Evolutionary conservation across 306 rosid genomes (phyloP), one percentile per base, ranked within the genome.

Genomic region (Pachyrhizus erosus): DNA sequence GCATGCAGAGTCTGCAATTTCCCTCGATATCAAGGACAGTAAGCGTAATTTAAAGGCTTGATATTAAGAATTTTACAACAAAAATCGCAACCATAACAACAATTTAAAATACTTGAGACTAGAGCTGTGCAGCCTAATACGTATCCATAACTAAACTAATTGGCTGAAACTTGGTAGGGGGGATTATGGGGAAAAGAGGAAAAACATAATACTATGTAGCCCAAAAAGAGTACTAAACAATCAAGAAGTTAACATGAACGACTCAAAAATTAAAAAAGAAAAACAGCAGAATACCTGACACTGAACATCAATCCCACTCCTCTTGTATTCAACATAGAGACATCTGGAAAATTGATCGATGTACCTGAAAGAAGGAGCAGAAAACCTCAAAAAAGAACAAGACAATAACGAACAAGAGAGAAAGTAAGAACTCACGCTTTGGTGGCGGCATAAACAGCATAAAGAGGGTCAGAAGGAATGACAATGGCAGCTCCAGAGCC

Each of bases 401-500:
- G 68, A 14, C 3, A 27, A 14, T 0, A 24, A 58, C 3, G 3
- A 52, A 52, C 26, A 27, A 61, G 10, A 45, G 37, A 7, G 82
- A 77, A 15, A 55, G 2, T 17, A 55, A 57, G 0, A 21, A 80
- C 92, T 89, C 73, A 96, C 99, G 98, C 94, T 92, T 96, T 96
- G 5, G 98, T 85, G 58, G 99, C 98, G 1, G 99, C 99, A 65
- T 96, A 96, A 78, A 96, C 94, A 83, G 98, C 92, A 76, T 96
- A 93, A 12, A 96, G 92, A 5, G 99, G 99, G 91, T 96, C 99
- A 0, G 97, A 96, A 70, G 99, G 98, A 65, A 93, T 90, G 1
- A 96, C 92, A 90, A 88, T 86, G 0, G 98, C 97, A 39, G 97
- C 97, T 7, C 99, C 99, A 29, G 99, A 96, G 2, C 99, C 99